Base-by-base conservation (phyloP, 345 rosid genomes). In the Bruguiera sexangula region DNA sequence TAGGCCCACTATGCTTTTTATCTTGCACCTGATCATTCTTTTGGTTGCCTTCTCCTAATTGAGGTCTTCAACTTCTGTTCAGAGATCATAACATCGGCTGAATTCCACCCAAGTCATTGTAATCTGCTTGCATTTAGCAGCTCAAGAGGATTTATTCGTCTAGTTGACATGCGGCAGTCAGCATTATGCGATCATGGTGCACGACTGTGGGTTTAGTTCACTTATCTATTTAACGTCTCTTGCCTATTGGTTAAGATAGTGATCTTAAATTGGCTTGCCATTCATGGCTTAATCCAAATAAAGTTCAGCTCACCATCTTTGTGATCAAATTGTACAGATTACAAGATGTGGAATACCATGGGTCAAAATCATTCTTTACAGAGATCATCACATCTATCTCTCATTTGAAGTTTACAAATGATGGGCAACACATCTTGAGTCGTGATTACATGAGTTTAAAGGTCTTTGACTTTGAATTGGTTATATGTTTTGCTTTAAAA, bases 11-110 rank as follows among this genome's bases (percentile, higher is more conserved):
- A 13, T 43, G 19, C 19, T 43, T 11, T 43, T 13, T 43, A 13
- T 43, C 18, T 43, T 43, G 50, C 50, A 43, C 50, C 5, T 43
- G 18, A 43, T 43, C 16, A 34, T 43, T 43, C 18, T 13, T 43
- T 43, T 43, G 50, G 18, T 13, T 43, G 50, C 18, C 19, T 43
- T 43, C 39, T 70, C 58, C 70, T 76, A 36, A 70, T 71, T 56
- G 67, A 54, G 55, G 54, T 59, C 36, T 22, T 60, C 48, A 62
- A 32, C 66, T 58, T 73, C 50, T 66, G 26, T 76, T 68, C 89
- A 88, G 89, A 88, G 86, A 88, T 88, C 77, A 86, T 88, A 67
- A 88, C 89, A 11, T 80, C 89, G 51, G 89, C 93, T 32, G 84
- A 86, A 72, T 86, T 88, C 74, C 90, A 88, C 75, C 93, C 93